Evolutionary conservation across 805 yeast species (phyloP), one percentile per base, ranked within the genome.

Genomic region (Ogataea polymorpha): DNA sequence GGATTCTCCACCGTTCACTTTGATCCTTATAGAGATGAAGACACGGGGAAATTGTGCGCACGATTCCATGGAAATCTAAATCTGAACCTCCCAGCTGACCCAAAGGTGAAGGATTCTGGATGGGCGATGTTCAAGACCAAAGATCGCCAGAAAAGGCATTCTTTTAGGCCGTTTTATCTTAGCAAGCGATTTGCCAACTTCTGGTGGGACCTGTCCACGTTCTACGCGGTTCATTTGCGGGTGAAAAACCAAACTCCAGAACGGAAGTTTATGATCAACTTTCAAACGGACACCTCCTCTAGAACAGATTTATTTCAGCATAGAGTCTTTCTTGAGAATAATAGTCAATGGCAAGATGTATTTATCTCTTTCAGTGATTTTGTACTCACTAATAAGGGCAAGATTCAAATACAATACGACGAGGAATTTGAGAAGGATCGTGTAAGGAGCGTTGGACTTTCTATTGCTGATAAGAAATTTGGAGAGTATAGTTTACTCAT

Each of bases 111-210:
- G 13, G 68, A 79, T 45, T 74, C 82, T 14, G 86, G 86, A 1
- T 80, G 80, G 67, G 86, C 95, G 26, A 86, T 87, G 95, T 86
- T 84, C 63, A 73, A 95, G 47, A 86, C 95, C 0, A 74, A 68
- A 50, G 86, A 85, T 55, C 77, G 76, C 59, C 69, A 71, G 48
- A 72, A 54, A 29, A 17, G 32, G 2, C 59, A 58, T n/a, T 76
- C 79, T 53, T 72, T 70, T 42, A 67, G 65, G 42, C 66, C 63
- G 6, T 61, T 70, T 45, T 63, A 73, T 44, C 42, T 63, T 13
- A 56, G 61, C 6, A 63, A 64, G 30, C 49, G 55, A 24, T 62
- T 62, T 42, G 61, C 66, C 6, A 63, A 67, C 24, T 63, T 66
- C 59, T 69, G 77, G 65, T 81, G 88, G 88, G 88, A 86, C 59